Evolutionary conservation across 1,139 yeast species (phyloP), one percentile per base, ranked within the genome.

Genomic region (Torulaspora globosa): DNA sequence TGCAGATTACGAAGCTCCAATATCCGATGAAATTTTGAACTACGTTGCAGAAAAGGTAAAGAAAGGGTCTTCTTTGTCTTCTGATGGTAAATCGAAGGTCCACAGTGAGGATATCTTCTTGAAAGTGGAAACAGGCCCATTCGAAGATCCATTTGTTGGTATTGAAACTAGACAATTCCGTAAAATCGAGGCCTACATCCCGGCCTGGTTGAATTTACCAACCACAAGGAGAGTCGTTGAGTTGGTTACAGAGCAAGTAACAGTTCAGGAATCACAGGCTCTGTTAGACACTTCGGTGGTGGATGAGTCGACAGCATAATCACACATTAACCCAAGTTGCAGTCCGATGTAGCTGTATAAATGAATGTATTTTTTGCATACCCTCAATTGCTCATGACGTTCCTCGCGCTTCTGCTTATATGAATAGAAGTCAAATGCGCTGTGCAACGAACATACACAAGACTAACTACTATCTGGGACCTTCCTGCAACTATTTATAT

Each of bases 1-100:
- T 54, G 96, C 97, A 12, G 98, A 92, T 65, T 94, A 92, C 64
- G 99, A 92, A 71, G 81, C 90, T 11, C 97, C 98, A 39, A 83
- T 92, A 52, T 84, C 95, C 16, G 83, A 89, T 37, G 86, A 82
- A 49, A 90, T 90, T 47, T 75, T 88, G 54, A 82, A 84, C 60
- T 83, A 82, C 23, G 89, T 92, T 48, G 95, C 97, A 10, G 84
- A 85, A 56, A 79, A 81, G 60, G 97, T 90, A 33, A 84, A 84
- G 69, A 76, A 52, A 18, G 67, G 62, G 26, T 55, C 63, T 28
- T 51, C 79, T 44, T 77, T 75, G 46, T 81, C 80, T 46, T 70
- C 73, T 34, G 75, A 76, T 42, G 75, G 59, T 24, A 62, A 62
- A 27, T 59, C 77, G 32, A 84, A 79, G 23, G 47, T 52, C 1